Percentiles rank a stretch among this genome's conserved stretches.
phyloP scores from a whole-genome alignment of 352 stramenopile genomes.

The Pythium grandisporangium region DNA sequence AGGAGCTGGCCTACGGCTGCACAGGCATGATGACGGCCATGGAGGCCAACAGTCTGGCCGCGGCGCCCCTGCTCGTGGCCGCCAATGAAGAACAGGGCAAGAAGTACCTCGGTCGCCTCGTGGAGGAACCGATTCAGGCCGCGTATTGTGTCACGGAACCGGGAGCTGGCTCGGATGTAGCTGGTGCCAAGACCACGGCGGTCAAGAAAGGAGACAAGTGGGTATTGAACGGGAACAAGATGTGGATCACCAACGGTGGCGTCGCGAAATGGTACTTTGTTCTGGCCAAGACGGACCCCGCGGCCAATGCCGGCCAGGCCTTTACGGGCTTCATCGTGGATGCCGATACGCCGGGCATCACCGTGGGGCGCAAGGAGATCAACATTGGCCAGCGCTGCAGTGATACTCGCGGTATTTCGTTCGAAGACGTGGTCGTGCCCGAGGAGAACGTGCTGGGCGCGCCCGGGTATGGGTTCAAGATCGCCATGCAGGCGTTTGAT shows the following conservation, averaged over 20 bases:
- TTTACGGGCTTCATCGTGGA: conserved; percentile 90
- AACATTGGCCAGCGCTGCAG: conserved; percentile 89
- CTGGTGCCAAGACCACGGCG: conserved; percentile 83
- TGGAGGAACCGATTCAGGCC: conserved; percentile 74
- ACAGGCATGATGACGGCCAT: conserved; percentile 89
- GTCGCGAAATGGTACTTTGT: conserved; percentile 90
- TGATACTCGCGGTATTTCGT: conserved; percentile 87
- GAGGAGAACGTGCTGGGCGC: conserved; percentile 82
- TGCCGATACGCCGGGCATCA: conserved; percentile 79
- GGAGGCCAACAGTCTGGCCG: conserved; percentile 80
- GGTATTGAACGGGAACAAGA: conserved; percentile 90
- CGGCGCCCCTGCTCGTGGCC: conserved; percentile 77
- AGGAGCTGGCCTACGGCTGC: conserved; percentile 88
- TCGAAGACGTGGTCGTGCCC: conserved; percentile 86
- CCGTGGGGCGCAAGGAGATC: conserved; percentile 84
- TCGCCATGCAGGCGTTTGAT: conserved; percentile 90
- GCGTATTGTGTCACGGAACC: conserved; percentile 90
- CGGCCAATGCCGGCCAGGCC: conserved; percentile 54
- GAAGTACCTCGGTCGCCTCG: conserved; percentile 81
- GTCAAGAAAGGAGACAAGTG: conserved; percentile 92
- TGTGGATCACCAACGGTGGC: conserved; percentile 92
- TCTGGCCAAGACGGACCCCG: conserved; percentile 83
- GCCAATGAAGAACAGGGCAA: conserved; percentile 73
- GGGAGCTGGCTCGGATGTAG: conserved; percentile 83
- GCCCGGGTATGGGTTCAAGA: conserved; percentile 88